A percentile compares a stretch with the other conserved stretches of the same genome.
Conservation (phyloP, 2,329 filamentous ascomycete species). For the Malbranchea zuffiana region DNA sequence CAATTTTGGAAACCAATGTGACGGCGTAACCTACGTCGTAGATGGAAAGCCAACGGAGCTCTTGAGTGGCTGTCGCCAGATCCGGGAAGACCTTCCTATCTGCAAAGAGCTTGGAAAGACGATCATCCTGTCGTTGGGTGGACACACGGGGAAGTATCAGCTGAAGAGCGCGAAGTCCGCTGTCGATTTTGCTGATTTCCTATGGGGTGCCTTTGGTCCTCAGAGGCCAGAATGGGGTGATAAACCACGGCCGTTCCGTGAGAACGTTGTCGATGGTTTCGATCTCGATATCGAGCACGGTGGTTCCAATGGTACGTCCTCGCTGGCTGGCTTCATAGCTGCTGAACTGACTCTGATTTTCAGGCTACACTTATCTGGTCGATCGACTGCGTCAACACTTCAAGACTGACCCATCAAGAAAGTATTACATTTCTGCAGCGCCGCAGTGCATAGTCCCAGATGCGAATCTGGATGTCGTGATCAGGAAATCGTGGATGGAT, state of each 20-base stretch:
- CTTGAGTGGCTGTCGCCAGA: conserved; percentile 34
- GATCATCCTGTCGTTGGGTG: conserved; percentile 40
- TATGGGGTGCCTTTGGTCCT: conserved; percentile 43
- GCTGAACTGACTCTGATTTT: not conserved
- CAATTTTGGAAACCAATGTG: conserved; percentile 49
- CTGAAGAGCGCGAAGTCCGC: conserved; percentile 33
- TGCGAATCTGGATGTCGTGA: conserved; percentile 36
- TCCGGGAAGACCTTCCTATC: conserved; percentile 32
- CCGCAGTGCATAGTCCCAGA: conserved; percentile 45
- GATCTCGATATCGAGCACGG: conserved; percentile 40
- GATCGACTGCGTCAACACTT: conserved; percentile 37
- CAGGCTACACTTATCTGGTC: conserved; percentile 40
- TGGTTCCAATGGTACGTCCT: conserved; percentile 21
- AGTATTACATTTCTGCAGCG: conserved; percentile 43
- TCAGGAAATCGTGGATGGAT: conserved; percentile 38
- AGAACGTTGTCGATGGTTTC: conserved; percentile 41
- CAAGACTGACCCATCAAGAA: conserved; percentile 20
- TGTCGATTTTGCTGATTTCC: conserved; percentile 38
- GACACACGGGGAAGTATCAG: conserved; percentile 30
- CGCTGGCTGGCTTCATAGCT: not conserved
- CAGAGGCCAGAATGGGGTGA: conserved; percentile 22
- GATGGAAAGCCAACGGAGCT: conserved; percentile 32
- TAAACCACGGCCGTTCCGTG: conserved; percentile 42
- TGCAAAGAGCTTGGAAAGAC: conserved; percentile 36
- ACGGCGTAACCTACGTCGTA: conserved; percentile 29